Evolutionary conservation across 306 rosid genomes (phyloP), one percentile per base, ranked within the genome.

Genomic region (Purshia tridentata): DNA sequence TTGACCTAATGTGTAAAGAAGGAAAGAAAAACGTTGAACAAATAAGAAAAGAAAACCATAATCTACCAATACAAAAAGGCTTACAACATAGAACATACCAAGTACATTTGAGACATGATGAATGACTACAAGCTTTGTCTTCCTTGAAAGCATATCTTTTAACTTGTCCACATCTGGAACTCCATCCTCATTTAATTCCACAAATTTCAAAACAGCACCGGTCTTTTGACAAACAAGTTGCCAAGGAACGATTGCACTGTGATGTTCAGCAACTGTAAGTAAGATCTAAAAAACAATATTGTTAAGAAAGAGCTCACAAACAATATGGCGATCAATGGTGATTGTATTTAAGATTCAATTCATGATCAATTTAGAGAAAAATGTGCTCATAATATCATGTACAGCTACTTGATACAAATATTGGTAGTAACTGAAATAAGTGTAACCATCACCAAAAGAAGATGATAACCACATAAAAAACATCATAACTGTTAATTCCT

Each of bases 231-330:
- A 92, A 29, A 86, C 89, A 68, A 89, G 22, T 89, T 91, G 98
- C 98, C 97, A 91, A 41, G 98, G 98, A 77, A 91, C 98, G 75
- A 93, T 93, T 39, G 88, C 90, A 69, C 98, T 93, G 79, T 93
- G 98, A 85, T 93, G 98, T 76, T 93, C 97, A 67, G 97, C 98
- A 72, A 93, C 85, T 18, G 96, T 91, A 64, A 91, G 86, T 46
- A 93, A 62, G 79, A 93, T 82, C 98, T 93, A 89, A 51, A 55
- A 75, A 70, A 83, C 35, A 9, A 16, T 6, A 58, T 23, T 4
- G 42, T 44, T 41, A 59, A 49, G 22, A 11, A 19, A 37, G 39
- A 58, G 59, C 44, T 9, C 8, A 71, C 55, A 53, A 41, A 74
- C 2, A 48, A 51, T 42, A 29, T 29, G 35, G 41, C 23, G 40